phyloP scores from a whole-genome alignment of 768 basidiomycete species.

The Boletus tomentosulus region DNA sequence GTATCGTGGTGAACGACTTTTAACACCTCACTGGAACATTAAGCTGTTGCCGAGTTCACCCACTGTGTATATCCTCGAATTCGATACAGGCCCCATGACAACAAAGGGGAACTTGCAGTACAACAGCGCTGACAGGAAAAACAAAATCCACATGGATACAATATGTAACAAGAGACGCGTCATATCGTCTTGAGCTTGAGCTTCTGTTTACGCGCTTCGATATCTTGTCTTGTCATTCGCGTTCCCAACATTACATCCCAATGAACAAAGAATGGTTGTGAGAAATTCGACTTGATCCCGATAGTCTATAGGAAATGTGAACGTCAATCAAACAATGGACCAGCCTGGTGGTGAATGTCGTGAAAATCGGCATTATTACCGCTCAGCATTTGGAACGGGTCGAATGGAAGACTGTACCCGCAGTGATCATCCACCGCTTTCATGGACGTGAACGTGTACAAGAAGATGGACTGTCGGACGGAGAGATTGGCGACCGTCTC shows the following conservation, averaged over 20 bases:
- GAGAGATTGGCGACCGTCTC: constrained; percentile 65
- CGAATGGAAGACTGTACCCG: constrained; percentile 85
- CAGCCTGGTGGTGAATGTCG: constrained; percentile 94
- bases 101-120: neutral
- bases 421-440: constrained; percentile 98
- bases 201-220: constrained; percentile 48
- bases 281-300: constrained; percentile 94
- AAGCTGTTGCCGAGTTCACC: too few species aligned
- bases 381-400: constrained; percentile 83
- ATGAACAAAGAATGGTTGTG: constrained; percentile 94
- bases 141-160: too few species aligned
- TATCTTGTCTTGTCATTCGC: constrained; percentile 68
- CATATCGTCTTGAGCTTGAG: constrained; percentile 25
- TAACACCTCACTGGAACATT: neutral
- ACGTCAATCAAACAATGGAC: constrained; percentile 11
- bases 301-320: constrained; percentile 31
- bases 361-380: constrained; percentile 95
- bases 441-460: constrained; percentile 78
- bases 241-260: constrained; percentile 89
- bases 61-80: neutral
- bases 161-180: neutral
- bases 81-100: too few species aligned
- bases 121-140: neutral
- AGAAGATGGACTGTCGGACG: constrained; percentile 75
- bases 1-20: too few species aligned